Evolutionary conservation across 2,329 filamentous ascomycete species (phyloP), one percentile per base, ranked within the genome.

Genomic region (Cladosporium colombiae): DNA sequence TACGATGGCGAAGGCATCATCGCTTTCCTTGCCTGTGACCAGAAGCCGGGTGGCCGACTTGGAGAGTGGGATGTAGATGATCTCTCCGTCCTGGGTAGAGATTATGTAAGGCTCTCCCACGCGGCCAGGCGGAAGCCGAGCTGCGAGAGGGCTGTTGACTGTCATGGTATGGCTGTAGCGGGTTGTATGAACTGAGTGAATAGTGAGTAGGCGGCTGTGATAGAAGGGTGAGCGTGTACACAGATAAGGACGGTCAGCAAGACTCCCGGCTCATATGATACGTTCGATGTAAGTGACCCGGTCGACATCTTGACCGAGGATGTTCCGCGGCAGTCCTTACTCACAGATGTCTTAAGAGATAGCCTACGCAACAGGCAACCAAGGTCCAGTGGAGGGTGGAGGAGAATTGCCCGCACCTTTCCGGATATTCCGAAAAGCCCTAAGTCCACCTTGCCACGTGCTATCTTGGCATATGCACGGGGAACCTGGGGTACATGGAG

Each of bases 21-120:
- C 77, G 2, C 81, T 85, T 69, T 85, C 82, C 68, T 82, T 82
- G 5, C 82, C 80, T 0, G 83, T 85, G 8, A 83, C 80, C 2
- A 85, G 73, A 46, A 85, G 81, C 37, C 83, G 79, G 66, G 84
- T 84, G 11, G 79, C 77, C 6, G 82, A 82, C 69, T 84, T 85
- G 70, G 82, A 84, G 0, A 82, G 81, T 1, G 83, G 83, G 57
- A 85, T 83, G 6, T 81, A 81, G 64, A 85, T 75, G 52, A 81
- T 79, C 70, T 85, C 83, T 40, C 83, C 83, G 60, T 84, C 81
- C 67, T 73, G 72, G 1, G 70, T 71, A 1, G 70, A 73, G 29
- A 74, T 70, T 18, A 71, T 66, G 46, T 74, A 74, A 44, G 72
- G 70, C 44, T 67, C 64, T 13, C 50, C 50, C 18, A 67, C 70